phyloP scores from a whole-genome alignment of 768 basidiomycete genomes.

The Pholiota microspora region DNA sequence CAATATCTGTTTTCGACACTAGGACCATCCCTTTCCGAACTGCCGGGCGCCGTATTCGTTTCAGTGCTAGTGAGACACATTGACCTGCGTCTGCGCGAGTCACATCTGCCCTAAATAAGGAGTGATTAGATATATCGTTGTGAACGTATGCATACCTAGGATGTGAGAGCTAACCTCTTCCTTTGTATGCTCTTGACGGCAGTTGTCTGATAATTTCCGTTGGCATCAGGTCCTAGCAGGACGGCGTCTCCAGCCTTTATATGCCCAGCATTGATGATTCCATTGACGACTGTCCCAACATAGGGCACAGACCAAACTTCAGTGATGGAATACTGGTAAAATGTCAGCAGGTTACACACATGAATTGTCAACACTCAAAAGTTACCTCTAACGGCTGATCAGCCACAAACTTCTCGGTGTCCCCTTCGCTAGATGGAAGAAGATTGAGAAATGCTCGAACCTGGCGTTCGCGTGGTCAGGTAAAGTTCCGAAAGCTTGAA shows the following conservation, averaged over 20 bases:
- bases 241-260: slow-evolving; percentile 80
- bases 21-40: slow-evolving; percentile 96
- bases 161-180: slow-evolving; percentile 57
- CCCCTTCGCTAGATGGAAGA: slow-evolving; percentile 83
- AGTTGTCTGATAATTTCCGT: slow-evolving; percentile 82
- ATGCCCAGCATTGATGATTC: slow-evolving; percentile 74
- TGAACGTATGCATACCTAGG: not conserved
- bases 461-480: slow-evolving; percentile 32
- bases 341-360: not conserved
- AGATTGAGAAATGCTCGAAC: slow-evolving; percentile 89
- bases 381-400: slow-evolving; percentile 79
- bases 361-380: not conserved
- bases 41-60: slow-evolving; percentile 76
- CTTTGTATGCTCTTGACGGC: slow-evolving; percentile 91
- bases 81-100: slow-evolving; percentile 91
- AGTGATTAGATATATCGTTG: not conserved
- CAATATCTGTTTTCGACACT: slow-evolving; percentile 73
- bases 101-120: slow-evolving; percentile 64
- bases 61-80: slow-evolving; percentile 90
- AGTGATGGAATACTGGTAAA: slow-evolving; percentile 70
- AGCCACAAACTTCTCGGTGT: slow-evolving; percentile 74
- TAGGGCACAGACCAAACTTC: slow-evolving; percentile 89
- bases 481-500: not conserved
- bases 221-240: slow-evolving; percentile 87
- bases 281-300: slow-evolving; percentile 82